Evolutionary conservation across 192 early-diverging fungal genomes (phyloP).

Genomic region (Gamsiella multidivaricata): DNA sequence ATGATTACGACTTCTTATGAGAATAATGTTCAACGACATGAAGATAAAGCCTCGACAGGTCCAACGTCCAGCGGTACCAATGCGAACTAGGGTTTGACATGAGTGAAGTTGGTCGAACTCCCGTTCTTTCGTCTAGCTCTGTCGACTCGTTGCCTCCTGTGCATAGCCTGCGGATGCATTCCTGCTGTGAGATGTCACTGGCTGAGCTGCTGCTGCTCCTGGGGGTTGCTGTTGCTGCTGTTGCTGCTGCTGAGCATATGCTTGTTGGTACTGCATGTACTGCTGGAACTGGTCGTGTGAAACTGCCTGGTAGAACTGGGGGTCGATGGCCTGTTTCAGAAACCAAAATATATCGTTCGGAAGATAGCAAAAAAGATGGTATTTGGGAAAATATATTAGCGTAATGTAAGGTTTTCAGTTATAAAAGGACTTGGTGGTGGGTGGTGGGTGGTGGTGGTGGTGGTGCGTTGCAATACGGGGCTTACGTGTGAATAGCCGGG

Average conservation of each 20-base stretch:
- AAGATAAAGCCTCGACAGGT: too few species aligned
- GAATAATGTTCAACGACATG: background rate
- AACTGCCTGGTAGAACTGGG: conserved; percentile 44
- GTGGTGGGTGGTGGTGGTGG: too few species aligned
- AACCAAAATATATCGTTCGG: background rate
- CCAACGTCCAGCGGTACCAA: too few species aligned
- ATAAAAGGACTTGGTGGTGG: too few species aligned
- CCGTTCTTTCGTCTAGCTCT: conserved; percentile 1
- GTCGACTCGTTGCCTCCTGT: conserved; percentile 24
- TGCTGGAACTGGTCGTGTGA: conserved; percentile 50
- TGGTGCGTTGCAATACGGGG: too few species aligned
- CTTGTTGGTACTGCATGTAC: conserved; percentile 50
- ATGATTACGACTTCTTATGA: background rate
- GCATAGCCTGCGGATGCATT: conserved; percentile 22
- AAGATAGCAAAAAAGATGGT: background rate
- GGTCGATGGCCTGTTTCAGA: conserved; percentile 20
- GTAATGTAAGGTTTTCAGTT: background rate
- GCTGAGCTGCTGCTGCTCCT: background rate
- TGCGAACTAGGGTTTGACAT: too few species aligned
- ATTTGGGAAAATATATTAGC: too few species aligned
- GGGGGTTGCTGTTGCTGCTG: conserved; percentile 7
- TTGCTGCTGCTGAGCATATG: conserved; percentile 34
- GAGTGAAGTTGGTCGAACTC: background rate
- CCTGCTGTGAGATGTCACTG: conserved; percentile 4
- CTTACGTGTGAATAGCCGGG: conserved; percentile 39